Base-by-base conservation (phyloP, 805 yeast genomes). In the Yarrowia sp. region DNA sequence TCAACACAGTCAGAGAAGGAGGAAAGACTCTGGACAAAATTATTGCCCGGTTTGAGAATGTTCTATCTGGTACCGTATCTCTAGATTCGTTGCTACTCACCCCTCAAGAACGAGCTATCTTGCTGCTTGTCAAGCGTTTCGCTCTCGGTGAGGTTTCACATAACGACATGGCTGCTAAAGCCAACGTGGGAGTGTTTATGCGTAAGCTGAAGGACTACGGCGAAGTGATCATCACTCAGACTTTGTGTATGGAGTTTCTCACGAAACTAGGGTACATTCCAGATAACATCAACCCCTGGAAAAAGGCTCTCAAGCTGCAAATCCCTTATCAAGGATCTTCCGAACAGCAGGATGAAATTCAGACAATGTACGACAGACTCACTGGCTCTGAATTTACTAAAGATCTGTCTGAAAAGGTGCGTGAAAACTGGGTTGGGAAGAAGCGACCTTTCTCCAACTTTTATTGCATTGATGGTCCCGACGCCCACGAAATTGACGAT, bases 401-500 rank as follows among this genome's bases (percentile, higher is more conserved):
- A 7, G 63, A 58, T 30, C 17, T 33, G 16, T 17, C 49, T 11
- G 22, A 19, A n/a, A 12, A 7, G 7, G 17, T 16, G 2, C 63
- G 63, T 4, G 9, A 19, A 4, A 38, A 40, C 22, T 54, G 61
- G 61, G 35, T 17, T 7, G 61, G 61, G 24, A 17, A 26, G 12
- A 36, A 24, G 10, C 30, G 63, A 3, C 51, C 49, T 3, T 41
- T 41, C 7, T 9, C 21, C 0, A 12, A 41, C 51, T 58, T 92
- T 1, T 93, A 85, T 73, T 92, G 98, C 75, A 90, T 93, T 66
- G 99, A 95, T 75, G 81, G 87, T 2, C 83, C 79, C 3, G 81
- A 80, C 44, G 96, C 98, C 0, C 87, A 88, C 69, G 98, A 95
- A 74, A 88, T 95, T 66, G 99, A 93, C 74, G 99, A 93, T 75